Percentiles rank a stretch among this genome's conserved stretches.
These are phyloP conservation scores for Orbilia oligospora DNA, from an alignment of 2,329 filamentous ascomycete genomes.

Conservation along the genomic window DNA sequence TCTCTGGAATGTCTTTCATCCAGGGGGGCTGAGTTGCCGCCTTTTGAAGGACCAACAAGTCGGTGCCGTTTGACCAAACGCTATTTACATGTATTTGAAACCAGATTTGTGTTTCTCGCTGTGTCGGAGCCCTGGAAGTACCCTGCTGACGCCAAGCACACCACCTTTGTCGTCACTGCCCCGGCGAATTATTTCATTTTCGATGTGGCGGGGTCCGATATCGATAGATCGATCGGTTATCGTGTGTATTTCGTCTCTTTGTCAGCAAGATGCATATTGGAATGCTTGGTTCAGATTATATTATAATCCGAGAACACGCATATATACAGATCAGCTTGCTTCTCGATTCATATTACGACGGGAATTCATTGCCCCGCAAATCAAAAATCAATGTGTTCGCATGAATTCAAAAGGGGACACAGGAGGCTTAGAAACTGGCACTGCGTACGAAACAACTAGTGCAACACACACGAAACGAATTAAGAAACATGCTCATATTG, in stretches of 20 bases:
- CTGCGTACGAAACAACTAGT: not conserved
- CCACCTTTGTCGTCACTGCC: conserved; percentile 33
- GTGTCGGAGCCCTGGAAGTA: conserved; percentile 23
- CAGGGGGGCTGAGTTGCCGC: conserved; percentile 20
- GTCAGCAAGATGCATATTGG: not conserved
- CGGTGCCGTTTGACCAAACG: conserved; percentile 37
- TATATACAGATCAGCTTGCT: no score
- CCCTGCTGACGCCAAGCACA: conserved; percentile 50
- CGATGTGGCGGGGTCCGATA: conserved; percentile 4
- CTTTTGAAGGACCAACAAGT: not conserved
- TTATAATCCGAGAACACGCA: not conserved
- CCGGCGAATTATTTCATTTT: not conserved
- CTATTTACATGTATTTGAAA: conserved; percentile 25
- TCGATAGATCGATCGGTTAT: not conserved
- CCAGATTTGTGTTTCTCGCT: conserved; percentile 46
- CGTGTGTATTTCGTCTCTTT: not conserved
- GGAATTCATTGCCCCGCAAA: no score
- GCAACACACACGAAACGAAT: conserved; percentile 1
- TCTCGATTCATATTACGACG: no score
- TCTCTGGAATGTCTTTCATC: not conserved
- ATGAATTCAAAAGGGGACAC: no score
- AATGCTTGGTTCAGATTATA: not conserved
- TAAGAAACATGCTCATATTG: not conserved
- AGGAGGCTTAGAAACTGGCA: no score
- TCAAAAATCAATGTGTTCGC: no score